Evolutionary conservation across 495 filamentous ascomycete genomes (phyloP).

Genomic region (Aspergillus kassunensis): DNA sequence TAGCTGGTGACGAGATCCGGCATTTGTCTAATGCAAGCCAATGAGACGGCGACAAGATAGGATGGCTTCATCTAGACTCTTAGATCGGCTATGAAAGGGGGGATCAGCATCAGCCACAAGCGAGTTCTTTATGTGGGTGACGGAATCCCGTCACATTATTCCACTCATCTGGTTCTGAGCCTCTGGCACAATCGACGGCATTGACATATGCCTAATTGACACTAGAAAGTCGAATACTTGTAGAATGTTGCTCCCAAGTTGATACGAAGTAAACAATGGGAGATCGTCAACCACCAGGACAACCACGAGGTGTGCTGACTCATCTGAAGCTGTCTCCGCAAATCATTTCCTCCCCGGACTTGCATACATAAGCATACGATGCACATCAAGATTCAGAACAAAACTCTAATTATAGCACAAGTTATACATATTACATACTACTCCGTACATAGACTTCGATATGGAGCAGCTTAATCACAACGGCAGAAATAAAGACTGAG

Average conservation of each 20-base stretch:
- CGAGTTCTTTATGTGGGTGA: neutral
- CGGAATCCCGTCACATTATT: neutral
- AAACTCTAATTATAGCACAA: no score
- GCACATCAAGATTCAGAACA: neutral
- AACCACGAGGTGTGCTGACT: neutral
- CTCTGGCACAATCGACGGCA: no score
- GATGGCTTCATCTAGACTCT: slow-evolving; percentile 3
- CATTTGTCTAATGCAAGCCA: neutral
- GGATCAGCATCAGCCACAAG: slow-evolving; percentile 11
- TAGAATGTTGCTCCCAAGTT: no score
- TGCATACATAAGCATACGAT: neutral
- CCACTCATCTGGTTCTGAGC: neutral
- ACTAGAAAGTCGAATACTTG: no score
- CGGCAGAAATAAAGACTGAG: neutral
- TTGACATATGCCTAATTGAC: no score
- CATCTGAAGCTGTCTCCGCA: slow-evolving; percentile 10
- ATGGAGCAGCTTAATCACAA: neutral
- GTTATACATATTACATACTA: no score
- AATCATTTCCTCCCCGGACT: slow-evolving; percentile 17
- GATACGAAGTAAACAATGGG: no score
- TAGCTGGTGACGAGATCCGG: neutral
- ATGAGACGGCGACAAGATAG: neutral
- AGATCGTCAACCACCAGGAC: neutral
- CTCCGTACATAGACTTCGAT: no score
- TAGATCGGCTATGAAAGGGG: slow-evolving; percentile 10